Evolutionary conservation across 2,329 filamentous ascomycete genomes (phyloP).

Genomic region (Thielaviopsis populi): DNA sequence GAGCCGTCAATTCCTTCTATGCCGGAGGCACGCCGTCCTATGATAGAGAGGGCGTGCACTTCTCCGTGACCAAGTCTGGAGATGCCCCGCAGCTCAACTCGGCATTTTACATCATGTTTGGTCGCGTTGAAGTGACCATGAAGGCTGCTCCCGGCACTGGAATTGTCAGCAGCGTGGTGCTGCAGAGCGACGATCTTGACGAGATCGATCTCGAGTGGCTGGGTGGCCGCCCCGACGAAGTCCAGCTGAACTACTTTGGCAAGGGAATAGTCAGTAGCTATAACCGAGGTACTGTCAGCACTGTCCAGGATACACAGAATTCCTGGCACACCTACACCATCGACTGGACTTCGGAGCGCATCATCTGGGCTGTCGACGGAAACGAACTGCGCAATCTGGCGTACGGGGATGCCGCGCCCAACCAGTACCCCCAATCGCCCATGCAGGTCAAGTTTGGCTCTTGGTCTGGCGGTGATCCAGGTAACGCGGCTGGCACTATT

Average conservation of each 20-base stretch:
- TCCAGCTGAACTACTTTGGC: constrained; percentile 97
- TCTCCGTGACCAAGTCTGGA: constrained; percentile 63
- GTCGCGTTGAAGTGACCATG: constrained; percentile 70
- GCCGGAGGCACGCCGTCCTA: constrained; percentile 58
- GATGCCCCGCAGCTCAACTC: constrained; percentile 77
- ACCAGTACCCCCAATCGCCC: constrained; percentile 85
- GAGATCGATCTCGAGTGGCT: constrained; percentile 98
- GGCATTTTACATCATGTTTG: constrained; percentile 99
- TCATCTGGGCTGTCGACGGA: constrained; percentile 76
- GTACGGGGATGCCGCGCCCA: constrained; percentile 48
- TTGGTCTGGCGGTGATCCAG: constrained; percentile 81
- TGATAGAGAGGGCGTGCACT: constrained; percentile 54
- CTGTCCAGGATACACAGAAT: constrained; percentile 51
- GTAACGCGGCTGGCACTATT: constrained; percentile 68
- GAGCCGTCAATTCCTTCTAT: constrained; percentile 64
- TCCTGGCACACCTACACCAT: constrained; percentile 75
- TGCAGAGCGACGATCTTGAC: constrained; percentile 83
- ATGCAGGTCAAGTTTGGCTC: constrained; percentile 88
- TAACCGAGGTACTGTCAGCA: constrained; percentile 73
- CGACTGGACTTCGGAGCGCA: constrained; percentile 76
- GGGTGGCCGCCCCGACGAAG: constrained; percentile 56
- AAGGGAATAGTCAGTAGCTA: constrained; percentile 77
- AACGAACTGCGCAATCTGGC: constrained; percentile 61
- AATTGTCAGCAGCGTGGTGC: constrained; percentile 82
- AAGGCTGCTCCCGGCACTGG: constrained; percentile 77